phyloP scores from a whole-genome alignment of 305 asterid genomes.

The Fraxinus ornus region DNA sequence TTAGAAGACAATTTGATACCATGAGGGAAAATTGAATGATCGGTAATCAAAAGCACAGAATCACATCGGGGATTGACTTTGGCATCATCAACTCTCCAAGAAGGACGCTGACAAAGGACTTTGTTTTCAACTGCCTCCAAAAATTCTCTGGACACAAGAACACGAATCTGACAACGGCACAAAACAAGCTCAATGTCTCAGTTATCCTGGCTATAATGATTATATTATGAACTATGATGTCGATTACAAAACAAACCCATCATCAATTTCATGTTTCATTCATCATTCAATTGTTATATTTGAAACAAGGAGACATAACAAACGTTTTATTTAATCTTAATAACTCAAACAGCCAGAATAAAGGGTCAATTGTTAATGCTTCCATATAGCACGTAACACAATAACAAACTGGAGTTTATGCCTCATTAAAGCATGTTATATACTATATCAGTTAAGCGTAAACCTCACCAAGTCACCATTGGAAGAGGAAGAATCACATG shows the following conservation, averaged over 20 bases:
- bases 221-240: slow-evolving; percentile 5
- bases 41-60: slow-evolving; percentile 76
- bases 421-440: slow-evolving; percentile 10
- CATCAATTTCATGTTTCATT: slow-evolving; percentile 9
- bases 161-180: slow-evolving; percentile 49
- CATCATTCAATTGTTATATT: slow-evolving; percentile 3
- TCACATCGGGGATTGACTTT: slow-evolving; percentile 66
- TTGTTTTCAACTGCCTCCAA: slow-evolving; percentile 75
- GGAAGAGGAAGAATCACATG: neutral
- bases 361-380: slow-evolving; percentile 6
- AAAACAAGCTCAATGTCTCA: slow-evolving; percentile 18
- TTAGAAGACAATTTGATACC: slow-evolving; percentile 42
- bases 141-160: slow-evolving; percentile 67
- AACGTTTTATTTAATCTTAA: neutral
- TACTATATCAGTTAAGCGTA: neutral
- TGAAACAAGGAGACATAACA: slow-evolving; percentile 13
- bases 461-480: slow-evolving; percentile 33
- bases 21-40: slow-evolving; percentile 78
- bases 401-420: neutral
- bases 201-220: slow-evolving; percentile 8
- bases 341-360: neutral
- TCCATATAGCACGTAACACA: neutral
- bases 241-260: neutral
- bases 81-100: slow-evolving; percentile 82
- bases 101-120: slow-evolving; percentile 73